phyloP scores from a whole-genome alignment of 1,284 basidiomycete genomes.

The Crepidotus sp. region DNA sequence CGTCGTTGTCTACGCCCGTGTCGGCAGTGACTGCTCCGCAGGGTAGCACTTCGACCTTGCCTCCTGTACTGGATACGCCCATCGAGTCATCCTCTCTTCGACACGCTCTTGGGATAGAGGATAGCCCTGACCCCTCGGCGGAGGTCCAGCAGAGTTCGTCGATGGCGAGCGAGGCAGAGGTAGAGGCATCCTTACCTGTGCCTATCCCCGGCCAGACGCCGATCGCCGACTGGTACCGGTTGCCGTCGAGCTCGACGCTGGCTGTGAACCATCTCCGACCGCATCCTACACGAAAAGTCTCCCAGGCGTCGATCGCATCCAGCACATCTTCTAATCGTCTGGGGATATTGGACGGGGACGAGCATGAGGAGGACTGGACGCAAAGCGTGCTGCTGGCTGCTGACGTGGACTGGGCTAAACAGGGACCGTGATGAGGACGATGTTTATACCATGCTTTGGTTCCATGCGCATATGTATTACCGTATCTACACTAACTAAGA shows the following conservation, averaged over 20 bases:
- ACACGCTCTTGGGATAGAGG: conserved; percentile 32
- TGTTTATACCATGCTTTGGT: conserved; percentile 12
- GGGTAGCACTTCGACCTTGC: conserved; percentile 29
- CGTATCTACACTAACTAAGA: conserved; percentile 5
- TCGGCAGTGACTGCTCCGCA: conserved; percentile 38
- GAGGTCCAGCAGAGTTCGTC: neutral
- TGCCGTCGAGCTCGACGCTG: conserved; percentile 25
- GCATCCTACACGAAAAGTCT: conserved; percentile 20
- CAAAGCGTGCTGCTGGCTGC: conserved; percentile 50
- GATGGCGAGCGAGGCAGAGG: neutral
- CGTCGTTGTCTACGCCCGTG: conserved; percentile 37
- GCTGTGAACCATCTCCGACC: conserved; percentile 23
- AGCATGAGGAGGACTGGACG: conserved; percentile 48
- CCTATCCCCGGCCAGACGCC: conserved; percentile 31
- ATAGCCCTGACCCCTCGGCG: conserved; percentile 20
- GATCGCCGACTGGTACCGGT: conserved; percentile 38
- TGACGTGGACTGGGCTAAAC: conserved; percentile 26
- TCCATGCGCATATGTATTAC: conserved; percentile 12
- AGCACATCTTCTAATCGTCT: conserved; percentile 34
- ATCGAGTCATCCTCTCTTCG: conserved; percentile 40
- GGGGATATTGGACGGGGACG: conserved; percentile 34
- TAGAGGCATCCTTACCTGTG: conserved; percentile 4
- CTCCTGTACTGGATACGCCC: conserved; percentile 41
- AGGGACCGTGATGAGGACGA: conserved; percentile 11
- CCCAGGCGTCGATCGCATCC: conserved; percentile 23